phyloP scores from a whole-genome alignment of 139 green algal genomes.

The Gonium pectorale region DNA sequence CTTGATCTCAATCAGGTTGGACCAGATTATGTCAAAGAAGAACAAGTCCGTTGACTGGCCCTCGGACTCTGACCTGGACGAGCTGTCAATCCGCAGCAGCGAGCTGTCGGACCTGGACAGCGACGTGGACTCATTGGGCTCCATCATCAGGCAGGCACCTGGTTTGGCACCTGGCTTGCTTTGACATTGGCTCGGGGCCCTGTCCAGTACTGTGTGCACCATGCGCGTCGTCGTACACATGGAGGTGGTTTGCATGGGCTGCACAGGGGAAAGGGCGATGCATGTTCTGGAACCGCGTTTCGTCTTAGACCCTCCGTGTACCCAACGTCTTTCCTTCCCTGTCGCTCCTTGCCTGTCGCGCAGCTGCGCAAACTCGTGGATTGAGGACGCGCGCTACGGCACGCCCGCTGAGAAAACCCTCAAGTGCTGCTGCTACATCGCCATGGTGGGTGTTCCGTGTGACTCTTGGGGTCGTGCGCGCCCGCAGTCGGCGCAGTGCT shows the following conservation, averaged over 20 bases:
- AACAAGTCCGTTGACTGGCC: slow-evolving; percentile 47
- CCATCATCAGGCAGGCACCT: slow-evolving; percentile 37
- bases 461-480: background rate
- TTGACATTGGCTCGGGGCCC: too few relatives aligned
- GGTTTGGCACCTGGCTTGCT: background rate
- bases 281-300: too few relatives aligned
- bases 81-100: slow-evolving; percentile 54
- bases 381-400: slow-evolving; percentile 52
- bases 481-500: too few relatives aligned
- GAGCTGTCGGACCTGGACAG: slow-evolving; percentile 70
- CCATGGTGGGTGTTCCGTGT: slow-evolving; percentile 18
- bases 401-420: slow-evolving; percentile 54
- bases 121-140: slow-evolving; percentile 62
- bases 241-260: too few relatives aligned
- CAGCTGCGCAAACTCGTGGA: slow-evolving; percentile 62
- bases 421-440: background rate
- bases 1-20: slow-evolving; percentile 3
- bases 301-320: too few relatives aligned
- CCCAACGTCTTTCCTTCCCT: too few relatives aligned
- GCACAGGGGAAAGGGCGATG: too few relatives aligned
- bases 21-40: slow-evolving; percentile 58
- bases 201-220: too few relatives aligned
- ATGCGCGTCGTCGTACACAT: too few relatives aligned
- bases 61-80: slow-evolving; percentile 54
- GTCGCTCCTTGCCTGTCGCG: background rate